Percentiles rank a stretch among this genome's conserved stretches.
phyloP scores from a whole-genome alignment of 208 protist genomes.

The Leishmania amazonensis region DNA sequence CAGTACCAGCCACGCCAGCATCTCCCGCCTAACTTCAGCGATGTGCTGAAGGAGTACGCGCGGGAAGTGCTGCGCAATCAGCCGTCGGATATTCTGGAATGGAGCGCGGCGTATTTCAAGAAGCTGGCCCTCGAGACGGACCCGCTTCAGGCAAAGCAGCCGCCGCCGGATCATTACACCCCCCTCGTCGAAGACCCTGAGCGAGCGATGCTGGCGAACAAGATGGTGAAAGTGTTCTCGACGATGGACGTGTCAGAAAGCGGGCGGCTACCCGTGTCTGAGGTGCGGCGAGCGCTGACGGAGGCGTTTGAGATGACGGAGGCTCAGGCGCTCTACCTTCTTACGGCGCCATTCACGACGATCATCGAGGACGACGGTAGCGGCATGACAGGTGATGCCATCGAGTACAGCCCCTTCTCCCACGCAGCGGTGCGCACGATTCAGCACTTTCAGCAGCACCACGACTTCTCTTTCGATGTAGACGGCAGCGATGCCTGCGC shows the following conservation, averaged over 20 bases:
- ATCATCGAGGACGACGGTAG: slow-evolving; percentile 31
- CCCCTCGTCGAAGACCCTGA: slow-evolving; percentile 47
- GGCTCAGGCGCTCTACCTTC: slow-evolving; percentile 80
- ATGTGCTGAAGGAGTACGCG: slow-evolving; percentile 92
- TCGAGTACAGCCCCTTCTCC: slow-evolving; percentile 77
- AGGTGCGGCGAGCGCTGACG: slow-evolving; percentile 54
- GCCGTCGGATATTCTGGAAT: slow-evolving; percentile 90
- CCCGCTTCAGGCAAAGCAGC: slow-evolving; percentile 48
- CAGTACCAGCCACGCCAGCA: slow-evolving; percentile 89
- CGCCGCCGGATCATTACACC: slow-evolving; percentile 38
- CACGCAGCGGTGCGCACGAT: slow-evolving; percentile 55
- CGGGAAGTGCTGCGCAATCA: slow-evolving; percentile 93
- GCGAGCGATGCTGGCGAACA: slow-evolving; percentile 39
- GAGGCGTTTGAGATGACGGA: slow-evolving; percentile 63
- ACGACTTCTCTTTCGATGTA: slow-evolving; percentile 43
- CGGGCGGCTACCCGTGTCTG: slow-evolving; percentile 50
- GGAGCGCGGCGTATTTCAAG: slow-evolving; percentile 93
- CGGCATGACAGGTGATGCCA: slow-evolving; percentile 32
- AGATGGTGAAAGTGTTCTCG: slow-evolving; percentile 60
- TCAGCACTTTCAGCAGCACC: slow-evolving; percentile 74
- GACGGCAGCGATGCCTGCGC: slow-evolving; percentile 33
- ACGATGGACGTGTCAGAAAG: slow-evolving; percentile 43
- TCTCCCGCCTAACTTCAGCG: slow-evolving; percentile 85
- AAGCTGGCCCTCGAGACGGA: slow-evolving; percentile 78
- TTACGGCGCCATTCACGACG: slow-evolving; percentile 51